Base-by-base conservation (phyloP, 768 basidiomycete species). In the Gelatoporia subvermispora region DNA sequence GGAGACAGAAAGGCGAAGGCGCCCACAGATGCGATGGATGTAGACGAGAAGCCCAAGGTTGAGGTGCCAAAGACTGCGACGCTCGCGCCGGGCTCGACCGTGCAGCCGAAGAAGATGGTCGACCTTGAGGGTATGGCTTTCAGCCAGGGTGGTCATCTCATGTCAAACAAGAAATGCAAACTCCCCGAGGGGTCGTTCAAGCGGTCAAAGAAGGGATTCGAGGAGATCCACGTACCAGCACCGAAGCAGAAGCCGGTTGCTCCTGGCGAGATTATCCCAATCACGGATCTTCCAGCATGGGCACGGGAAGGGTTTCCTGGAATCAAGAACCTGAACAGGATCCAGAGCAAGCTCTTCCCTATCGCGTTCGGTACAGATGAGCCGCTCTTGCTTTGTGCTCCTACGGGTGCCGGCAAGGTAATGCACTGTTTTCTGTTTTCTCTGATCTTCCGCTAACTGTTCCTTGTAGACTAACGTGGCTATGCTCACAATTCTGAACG, bases 121-220 rank as follows among this genome's bases (percentile, higher is more conserved):
- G 96, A 98, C 64, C 74, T 99, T 45, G 93, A 96, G 59, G 79
- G 81, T 50, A 88, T 98, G 85, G 85, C 90, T n/a, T 99, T 99
- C 69, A 82, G 83, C 40, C 93, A 97, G 60, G 96, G 94, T 20
- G 93, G 91, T 0, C 94, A 97, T 52, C 71, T 97, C 52, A 99
- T 98, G 95, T 91, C 91, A 15, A 97, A 98, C 73, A 97, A 97
- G 70, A 97, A 97, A 71, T 90, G 88, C 71, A 96, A 94, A 64
- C 82, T 98, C 3, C 96, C 96, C 0, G 93, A 96, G 35, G 96
- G 96, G 3, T 96, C 93, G 15, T 94, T 97, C 78, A 98, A 98
- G 70, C 86, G 95, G 40, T 79, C 89, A 16, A 85, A 87, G 68
- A 99, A 99, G 66, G 93, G 96, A 1, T 97, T 89, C 65, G 96